Evolutionary conservation across 371 early-diverging fungal genomes (phyloP).

Genomic region (Zopfochytrium polystomum): DNA sequence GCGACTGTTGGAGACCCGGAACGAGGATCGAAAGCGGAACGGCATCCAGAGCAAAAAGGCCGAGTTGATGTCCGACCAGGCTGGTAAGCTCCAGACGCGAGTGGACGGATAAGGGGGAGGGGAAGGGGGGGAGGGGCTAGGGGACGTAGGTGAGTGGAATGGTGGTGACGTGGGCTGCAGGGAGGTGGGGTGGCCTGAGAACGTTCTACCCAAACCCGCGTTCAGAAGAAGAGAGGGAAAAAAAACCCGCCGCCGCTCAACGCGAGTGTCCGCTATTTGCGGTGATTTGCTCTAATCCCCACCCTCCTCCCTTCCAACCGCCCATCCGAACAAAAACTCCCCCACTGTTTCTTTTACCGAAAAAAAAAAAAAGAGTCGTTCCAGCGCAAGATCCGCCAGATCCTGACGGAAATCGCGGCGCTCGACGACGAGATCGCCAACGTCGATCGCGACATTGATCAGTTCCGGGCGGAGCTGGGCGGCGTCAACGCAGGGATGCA

Average conservation of each 20-base stretch:
- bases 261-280: too few relatives aligned
- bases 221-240: too few relatives aligned
- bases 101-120: not conserved
- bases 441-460: constrained; percentile 44
- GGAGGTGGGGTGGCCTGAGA: too few relatives aligned
- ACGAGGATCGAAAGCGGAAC: constrained; percentile 42
- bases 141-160: too few relatives aligned
- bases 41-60: constrained; percentile 50
- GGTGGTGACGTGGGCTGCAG: too few relatives aligned
- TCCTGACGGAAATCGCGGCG: constrained; percentile 34
- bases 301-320: not conserved
- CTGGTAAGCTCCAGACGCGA: constrained; percentile 46
- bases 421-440: constrained; percentile 40
- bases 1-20: constrained; percentile 40
- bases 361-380: constrained; percentile 32
- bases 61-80: constrained; percentile 49
- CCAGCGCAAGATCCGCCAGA: constrained; percentile 39
- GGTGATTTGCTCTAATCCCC: too few relatives aligned
- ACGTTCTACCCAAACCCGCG: too few relatives aligned
- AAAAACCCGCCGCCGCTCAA: too few relatives aligned
- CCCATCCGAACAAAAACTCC: not conserved
- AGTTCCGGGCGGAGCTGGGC: constrained; percentile 44
- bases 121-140: not conserved
- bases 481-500: constrained; percentile 48
- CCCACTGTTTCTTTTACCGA: not conserved